phyloP scores from a whole-genome alignment of 2,329 filamentous ascomycete genomes.

The Sporothrix pallida region DNA sequence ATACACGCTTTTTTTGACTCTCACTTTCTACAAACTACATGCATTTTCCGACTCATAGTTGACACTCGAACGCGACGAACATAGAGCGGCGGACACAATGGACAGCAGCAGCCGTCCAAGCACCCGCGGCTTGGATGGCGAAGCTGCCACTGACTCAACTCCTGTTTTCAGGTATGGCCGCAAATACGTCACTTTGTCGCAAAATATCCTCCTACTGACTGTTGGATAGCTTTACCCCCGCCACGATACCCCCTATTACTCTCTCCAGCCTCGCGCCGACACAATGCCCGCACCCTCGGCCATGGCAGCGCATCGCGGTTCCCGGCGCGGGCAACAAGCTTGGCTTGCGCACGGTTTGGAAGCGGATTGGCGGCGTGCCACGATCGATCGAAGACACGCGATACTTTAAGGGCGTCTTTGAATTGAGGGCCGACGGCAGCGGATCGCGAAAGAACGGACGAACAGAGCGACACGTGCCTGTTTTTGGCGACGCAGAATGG shows the following conservation, averaged over 20 bases:
- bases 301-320: slow-evolving; percentile 46
- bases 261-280: slow-evolving; percentile 39
- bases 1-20: neutral
- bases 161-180: neutral
- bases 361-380: slow-evolving; percentile 41
- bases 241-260: slow-evolving; percentile 35
- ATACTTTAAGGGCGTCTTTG: slow-evolving; percentile 39
- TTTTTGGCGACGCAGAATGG: slow-evolving; percentile 45
- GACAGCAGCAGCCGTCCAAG: slow-evolving; percentile 22
- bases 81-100: slow-evolving; percentile 3
- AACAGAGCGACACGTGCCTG: slow-evolving; percentile 42
- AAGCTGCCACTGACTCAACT: slow-evolving; percentile 9
- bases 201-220: neutral
- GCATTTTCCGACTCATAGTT: neutral
- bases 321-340: slow-evolving; percentile 35
- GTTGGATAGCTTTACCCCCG: neutral
- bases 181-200: neutral
- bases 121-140: slow-evolving; percentile 4
- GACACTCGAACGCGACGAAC: neutral
- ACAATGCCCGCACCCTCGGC: slow-evolving; percentile 34
- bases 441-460: slow-evolving; percentile 47
- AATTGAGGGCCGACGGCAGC: slow-evolving; percentile 46
- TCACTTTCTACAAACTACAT: neutral
- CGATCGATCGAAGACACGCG: slow-evolving; percentile 17
- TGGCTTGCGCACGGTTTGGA: slow-evolving; percentile 43